Evolutionary conservation across 2,329 filamentous ascomycete genomes (phyloP).

Genomic region (Trichoderma gracile): DNA sequence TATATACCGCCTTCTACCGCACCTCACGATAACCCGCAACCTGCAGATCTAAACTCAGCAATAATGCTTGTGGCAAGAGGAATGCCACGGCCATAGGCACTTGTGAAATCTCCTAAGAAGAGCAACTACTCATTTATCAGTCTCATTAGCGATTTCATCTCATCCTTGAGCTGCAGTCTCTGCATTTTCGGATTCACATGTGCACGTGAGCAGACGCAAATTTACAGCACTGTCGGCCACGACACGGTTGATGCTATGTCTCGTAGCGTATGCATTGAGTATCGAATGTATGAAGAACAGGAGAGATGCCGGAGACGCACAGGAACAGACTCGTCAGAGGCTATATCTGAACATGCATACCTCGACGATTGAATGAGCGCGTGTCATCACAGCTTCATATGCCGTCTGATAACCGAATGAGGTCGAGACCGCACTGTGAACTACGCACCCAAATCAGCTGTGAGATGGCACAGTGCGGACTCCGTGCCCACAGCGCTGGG

Average conservation of each 20-base stretch:
- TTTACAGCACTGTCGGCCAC: not conserved
- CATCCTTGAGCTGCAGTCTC: not conserved
- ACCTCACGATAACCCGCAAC: no score
- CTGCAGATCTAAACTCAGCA: not conserved
- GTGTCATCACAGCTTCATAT: conserved; percentile 4
- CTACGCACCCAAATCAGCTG: not conserved
- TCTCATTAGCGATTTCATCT: not conserved
- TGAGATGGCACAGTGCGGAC: conserved; percentile 16
- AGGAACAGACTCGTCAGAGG: not conserved
- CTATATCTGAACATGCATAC: not conserved
- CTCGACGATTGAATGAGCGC: not conserved
- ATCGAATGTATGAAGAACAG: no score
- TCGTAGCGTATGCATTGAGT: no score
- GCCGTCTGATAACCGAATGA: conserved; percentile 9
- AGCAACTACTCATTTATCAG: not conserved
- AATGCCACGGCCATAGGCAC: not conserved
- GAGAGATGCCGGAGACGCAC: no score
- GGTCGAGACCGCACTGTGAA: conserved; percentile 3
- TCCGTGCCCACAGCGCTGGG: conserved; percentile 29
- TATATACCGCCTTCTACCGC: no score
- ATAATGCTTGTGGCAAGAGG: not conserved
- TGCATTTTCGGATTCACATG: not conserved
- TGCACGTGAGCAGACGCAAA: conserved; percentile 10
- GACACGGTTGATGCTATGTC: not conserved
- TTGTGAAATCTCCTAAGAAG: no score